These are phyloP conservation scores for Fragilaria radians DNA, from an alignment of 108 stramenopile species.

Conservation along the genomic window DNA sequence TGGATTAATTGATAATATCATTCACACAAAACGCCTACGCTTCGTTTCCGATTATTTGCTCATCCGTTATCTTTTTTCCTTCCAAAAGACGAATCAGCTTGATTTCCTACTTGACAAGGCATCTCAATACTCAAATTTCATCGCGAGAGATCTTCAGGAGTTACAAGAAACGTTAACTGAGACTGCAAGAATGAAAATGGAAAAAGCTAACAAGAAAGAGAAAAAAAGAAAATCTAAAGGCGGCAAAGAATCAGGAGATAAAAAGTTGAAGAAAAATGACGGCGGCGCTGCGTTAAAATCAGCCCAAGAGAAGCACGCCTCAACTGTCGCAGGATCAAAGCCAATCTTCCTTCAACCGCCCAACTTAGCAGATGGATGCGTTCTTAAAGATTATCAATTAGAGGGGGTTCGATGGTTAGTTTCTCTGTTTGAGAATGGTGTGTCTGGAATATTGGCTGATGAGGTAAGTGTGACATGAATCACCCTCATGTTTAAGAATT, in stretches of 20 bases:
- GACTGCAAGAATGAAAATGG: constrained; percentile 35
- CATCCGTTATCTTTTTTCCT: not conserved
- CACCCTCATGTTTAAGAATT: too few species aligned
- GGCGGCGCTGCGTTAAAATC: constrained; percentile 46
- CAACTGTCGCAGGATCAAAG: constrained; percentile 22
- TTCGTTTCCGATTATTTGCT: not conserved
- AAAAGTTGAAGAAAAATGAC: constrained; percentile 46
- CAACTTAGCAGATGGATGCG: constrained; percentile 64
- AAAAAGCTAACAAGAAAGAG: constrained; percentile 33
- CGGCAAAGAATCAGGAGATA: constrained; percentile 18
- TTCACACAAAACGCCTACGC: constrained; percentile 1
- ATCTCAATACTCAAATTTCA: constrained; percentile 82
- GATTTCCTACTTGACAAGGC: constrained; percentile 80
- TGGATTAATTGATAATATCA: constrained; percentile 36
- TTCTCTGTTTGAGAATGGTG: constrained; percentile 95
- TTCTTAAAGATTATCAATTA: constrained; percentile 80
- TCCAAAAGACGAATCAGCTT: constrained; percentile 52
- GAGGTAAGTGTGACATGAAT: constrained; percentile 81
- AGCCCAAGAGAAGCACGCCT: constrained; percentile 55
- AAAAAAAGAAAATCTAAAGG: constrained; percentile 32
- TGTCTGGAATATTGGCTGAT: constrained; percentile 97
- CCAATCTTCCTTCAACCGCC: constrained; percentile 81
- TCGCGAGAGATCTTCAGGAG: constrained; percentile 72
- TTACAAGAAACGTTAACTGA: constrained; percentile 60
- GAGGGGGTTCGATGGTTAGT: constrained; percentile 95